Conservation (phyloP, 1,139 yeast genomes). For the Pichia sp. region DNA sequence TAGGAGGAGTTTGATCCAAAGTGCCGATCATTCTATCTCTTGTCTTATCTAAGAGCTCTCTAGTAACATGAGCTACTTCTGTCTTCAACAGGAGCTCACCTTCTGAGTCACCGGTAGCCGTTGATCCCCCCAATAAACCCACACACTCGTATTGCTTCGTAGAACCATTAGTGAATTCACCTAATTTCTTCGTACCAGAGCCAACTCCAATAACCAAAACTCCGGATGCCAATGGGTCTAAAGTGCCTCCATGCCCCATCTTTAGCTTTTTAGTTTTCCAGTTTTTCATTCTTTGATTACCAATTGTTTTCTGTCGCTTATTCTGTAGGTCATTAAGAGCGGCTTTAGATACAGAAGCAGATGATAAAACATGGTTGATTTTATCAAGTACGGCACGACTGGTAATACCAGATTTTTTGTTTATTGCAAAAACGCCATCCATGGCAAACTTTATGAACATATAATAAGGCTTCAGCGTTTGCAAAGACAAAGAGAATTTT, state of each 20-base stretch:
- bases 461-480: too few relatives aligned
- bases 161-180: conserved; percentile 63
- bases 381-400: conserved; percentile 67
- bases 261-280: conserved; percentile 49
- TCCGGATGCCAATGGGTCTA: conserved; percentile 93
- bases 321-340: conserved; percentile 46
- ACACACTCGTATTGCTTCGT: conserved; percentile 73
- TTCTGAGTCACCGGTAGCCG: conserved; percentile 91
- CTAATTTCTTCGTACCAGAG: conserved; percentile 74
- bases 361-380: conserved; percentile 55
- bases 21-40: conserved; percentile 66
- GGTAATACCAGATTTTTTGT: conserved; percentile 81
- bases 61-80: conserved; percentile 50
- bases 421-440: conserved; percentile 92
- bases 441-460: conserved; percentile 27
- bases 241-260: conserved; percentile 97
- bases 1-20: conserved; percentile 87
- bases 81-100: conserved; percentile 67
- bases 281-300: conserved; percentile 19
- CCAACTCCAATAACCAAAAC: conserved; percentile 89
- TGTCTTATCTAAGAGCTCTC: conserved; percentile 43
- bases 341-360: conserved; percentile 49
- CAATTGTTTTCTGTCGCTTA: conserved; percentile 38
- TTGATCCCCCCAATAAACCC: conserved; percentile 81
- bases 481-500: too few relatives aligned